Conservation (phyloP, 2,329 filamentous ascomycete genomes). For the Herpotrichia juniperi region DNA sequence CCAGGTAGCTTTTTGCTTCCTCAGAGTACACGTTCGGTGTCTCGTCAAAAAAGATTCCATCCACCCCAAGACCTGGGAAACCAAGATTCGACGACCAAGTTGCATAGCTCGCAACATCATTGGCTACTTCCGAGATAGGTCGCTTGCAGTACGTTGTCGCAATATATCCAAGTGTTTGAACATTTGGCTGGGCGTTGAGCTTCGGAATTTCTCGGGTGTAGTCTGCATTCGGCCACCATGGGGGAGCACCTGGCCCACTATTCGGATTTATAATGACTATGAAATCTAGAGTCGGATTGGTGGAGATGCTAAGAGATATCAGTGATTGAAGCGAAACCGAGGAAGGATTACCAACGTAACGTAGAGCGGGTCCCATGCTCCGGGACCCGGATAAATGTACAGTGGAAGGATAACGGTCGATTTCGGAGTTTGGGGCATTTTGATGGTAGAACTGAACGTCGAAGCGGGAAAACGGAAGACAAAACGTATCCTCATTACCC, state of each 20-base stretch:
- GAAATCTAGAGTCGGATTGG: slow-evolving; percentile 42
- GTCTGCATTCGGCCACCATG: slow-evolving; percentile 52
- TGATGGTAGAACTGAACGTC: neutral
- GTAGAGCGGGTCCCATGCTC: slow-evolving; percentile 57
- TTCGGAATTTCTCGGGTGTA: slow-evolving; percentile 52
- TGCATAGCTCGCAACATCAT: slow-evolving; percentile 55
- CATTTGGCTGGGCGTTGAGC: slow-evolving; percentile 52
- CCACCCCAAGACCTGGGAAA: slow-evolving; percentile 46
- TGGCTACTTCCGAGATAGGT: slow-evolving; percentile 18
- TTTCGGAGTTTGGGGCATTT: slow-evolving; percentile 6
- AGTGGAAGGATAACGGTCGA: slow-evolving; percentile 54
- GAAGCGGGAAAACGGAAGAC: neutral
- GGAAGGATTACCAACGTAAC: slow-evolving; percentile 41
- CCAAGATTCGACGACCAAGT: slow-evolving; percentile 43
- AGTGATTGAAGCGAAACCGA: neutral
- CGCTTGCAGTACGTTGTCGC: slow-evolving; percentile 54
- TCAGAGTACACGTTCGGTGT: slow-evolving; percentile 43
- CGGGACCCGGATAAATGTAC: slow-evolving; percentile 56
- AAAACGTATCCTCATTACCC: neutral
- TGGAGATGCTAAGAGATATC: neutral
- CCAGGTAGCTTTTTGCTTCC: slow-evolving; percentile 24
- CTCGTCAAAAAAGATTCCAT: slow-evolving; percentile 61
- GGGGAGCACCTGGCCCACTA: slow-evolving; percentile 52
- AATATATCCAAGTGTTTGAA: slow-evolving; percentile 58
- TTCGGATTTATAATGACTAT: slow-evolving; percentile 59